Evolutionary conservation across 1,139 yeast species (phyloP).

Genomic region (Scheffersomyces segobiensis): DNA sequence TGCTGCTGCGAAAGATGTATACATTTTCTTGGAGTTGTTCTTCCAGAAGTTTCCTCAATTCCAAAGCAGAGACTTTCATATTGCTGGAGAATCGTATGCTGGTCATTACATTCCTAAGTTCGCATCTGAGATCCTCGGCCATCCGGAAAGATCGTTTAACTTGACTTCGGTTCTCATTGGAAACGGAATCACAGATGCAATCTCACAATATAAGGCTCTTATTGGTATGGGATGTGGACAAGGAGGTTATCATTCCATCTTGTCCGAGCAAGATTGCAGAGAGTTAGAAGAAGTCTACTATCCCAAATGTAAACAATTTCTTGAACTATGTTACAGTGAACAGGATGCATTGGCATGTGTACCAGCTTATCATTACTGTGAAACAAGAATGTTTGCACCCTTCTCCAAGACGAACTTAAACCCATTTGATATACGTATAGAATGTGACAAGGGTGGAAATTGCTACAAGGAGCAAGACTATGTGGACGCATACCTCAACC

Average conservation of each 20-base stretch:
- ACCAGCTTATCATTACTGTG: constrained; percentile 9
- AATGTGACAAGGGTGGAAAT: constrained; percentile 59
- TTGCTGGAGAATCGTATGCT: constrained; percentile 80
- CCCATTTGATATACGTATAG: constrained; percentile 84
- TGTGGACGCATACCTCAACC: constrained; percentile 66
- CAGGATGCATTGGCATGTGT: constrained; percentile 10
- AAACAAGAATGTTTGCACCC: constrained; percentile 2
- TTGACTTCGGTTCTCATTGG: constrained; percentile 73
- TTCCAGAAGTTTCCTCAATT: constrained; percentile 19
- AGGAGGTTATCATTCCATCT: constrained; percentile 69
- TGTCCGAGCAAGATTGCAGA: constrained; percentile 57
- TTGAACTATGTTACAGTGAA: constrained; percentile 9
- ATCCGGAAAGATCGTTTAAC: constrained; percentile 62
- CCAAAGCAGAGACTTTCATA: constrained; percentile 13
- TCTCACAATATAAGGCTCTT: constrained; percentile 59
- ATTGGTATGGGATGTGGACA: constrained; percentile 70
- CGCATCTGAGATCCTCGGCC: constrained; percentile 65
- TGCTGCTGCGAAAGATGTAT: constrained; percentile 76
- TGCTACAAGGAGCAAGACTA: constrained; percentile 72
- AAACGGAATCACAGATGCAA: constrained; percentile 77
- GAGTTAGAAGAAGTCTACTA: constrained; percentile 7
- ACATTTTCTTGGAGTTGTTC: constrained; percentile 46
- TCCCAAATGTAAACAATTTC: constrained; percentile 8
- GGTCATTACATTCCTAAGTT: constrained; percentile 82
- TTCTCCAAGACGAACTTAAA: constrained; percentile 72